Evolutionary conservation across 2,329 filamentous ascomycete genomes (phyloP), one percentile per base, ranked within the genome.

Genomic region (Xylariales sp.): DNA sequence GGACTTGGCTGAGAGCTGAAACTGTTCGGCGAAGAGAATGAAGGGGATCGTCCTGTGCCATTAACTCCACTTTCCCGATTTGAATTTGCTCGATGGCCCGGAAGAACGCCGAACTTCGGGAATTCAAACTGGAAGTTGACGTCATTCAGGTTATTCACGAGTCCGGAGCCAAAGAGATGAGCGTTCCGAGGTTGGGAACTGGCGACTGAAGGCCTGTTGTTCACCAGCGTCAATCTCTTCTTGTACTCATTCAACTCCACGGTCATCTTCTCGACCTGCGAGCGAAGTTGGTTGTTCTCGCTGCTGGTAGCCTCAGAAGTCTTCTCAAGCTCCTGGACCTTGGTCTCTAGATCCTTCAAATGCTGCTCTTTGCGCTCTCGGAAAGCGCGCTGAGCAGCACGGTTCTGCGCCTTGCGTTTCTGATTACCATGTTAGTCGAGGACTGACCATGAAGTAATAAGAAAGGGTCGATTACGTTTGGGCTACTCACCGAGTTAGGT

Each of bases 351-450:
- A 51, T 90, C 85, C 60, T 88, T 88, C 35, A 94, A 63, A 55
- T 94, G 90, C 68, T 86, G 91, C 64, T 96, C 90, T 66, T 96
- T 96, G 48, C 90, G 86, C 63, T 96, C 90, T 41, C 90, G 82
- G 74, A 96, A 96, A 5, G 90, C 90, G 44, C 90, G 80, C 65
- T 96, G 90, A 4, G 90, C 90, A 9, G 90, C 90, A 51, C 90
- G 80, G 53, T 96, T 96, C 59, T 96, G 90, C 8, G 93, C 93
- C 69, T 98, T 98, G 54, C 89, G 84, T 69, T 95, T 94, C 88
- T 95, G 56, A 34, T 48, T 24, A 8, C 27, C 31, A 24, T 34
- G 45, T 62, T 53, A 62, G 58, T n/a, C n/a, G n/a, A n/a, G n/a
- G n/a, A n/a, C n/a, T n/a, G n/a, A n/a, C n/a, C n/a, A n/a, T n/a